Base-by-base conservation (phyloP, 441 rosid genomes). In the Sinapis alba region DNA sequence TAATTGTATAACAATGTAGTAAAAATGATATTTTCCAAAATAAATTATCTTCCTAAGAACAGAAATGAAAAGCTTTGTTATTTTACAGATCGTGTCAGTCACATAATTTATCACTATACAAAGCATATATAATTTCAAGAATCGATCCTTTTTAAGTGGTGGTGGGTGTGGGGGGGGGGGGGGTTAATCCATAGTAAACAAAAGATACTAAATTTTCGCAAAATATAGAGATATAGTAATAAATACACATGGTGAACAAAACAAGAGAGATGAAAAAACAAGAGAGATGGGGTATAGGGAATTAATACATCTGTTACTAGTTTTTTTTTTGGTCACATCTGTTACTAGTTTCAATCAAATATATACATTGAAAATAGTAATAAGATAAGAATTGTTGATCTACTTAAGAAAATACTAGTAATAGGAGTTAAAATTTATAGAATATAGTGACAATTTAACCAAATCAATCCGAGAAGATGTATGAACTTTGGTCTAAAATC, bases 211-310 rank as follows among this genome's bases (percentile, higher is more conserved):
- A 38, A 15, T 56, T 1, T 10, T 20, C 53, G 15, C 53, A 68
- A 21, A 21, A 8, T 34, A 53, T 8, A 59, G 3, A 4, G 57
- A 19, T 51, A 19, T n/a, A 7, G n/a, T 27, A 15, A 18, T 47
- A 6, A 9, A 10, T 15, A 36, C 51, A 9, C 27, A 59, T 41
- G 23, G n/a, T 59, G 61, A 63, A 51, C 20, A 47, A 47, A 47
- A 47, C 21, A 47, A 16, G 54, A 47, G 54, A 47, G 54, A 47
- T 47, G 54, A n/a, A n/a, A 47, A 47, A 47, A 47, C 21, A 47
- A 16, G 54, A 47, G 54, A 47, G 54, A 47, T 47, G 54, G 54
- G 50, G n/a, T 43, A 43, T n/a, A 43, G 51, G 51, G 51, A 45
- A 45, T 45, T n/a, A 45, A 45, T n/a, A 45, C 51, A 45, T 15